A percentile compares a stretch with the other conserved stretches of the same genome.
phyloP scores from a whole-genome alignment of 1,284 basidiomycete genomes.

The Fistulinella staudtii region DNA sequence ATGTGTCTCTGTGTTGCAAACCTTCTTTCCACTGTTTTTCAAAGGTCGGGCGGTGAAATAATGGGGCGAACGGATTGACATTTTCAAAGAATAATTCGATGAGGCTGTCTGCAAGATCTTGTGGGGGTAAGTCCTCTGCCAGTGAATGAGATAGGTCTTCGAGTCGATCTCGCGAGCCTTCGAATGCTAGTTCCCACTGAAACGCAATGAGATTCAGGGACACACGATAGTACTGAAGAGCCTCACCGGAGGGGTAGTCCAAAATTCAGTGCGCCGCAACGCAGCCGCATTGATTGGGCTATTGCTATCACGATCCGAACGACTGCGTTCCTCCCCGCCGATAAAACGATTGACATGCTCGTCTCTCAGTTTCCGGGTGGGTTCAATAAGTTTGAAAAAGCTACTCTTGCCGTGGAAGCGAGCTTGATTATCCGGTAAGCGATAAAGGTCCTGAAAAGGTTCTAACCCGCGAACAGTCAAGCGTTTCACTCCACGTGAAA shows the following conservation, averaged over 20 bases:
- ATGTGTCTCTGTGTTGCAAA: slow-evolving; percentile 52
- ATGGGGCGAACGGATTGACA: slow-evolving; percentile 53
- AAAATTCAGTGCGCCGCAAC: slow-evolving; percentile 33
- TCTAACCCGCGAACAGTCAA: slow-evolving; percentile 38
- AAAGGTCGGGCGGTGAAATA: slow-evolving; percentile 70
- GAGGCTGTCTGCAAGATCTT: slow-evolving; percentile 52
- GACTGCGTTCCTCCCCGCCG: slow-evolving; percentile 16
- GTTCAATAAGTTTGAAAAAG: slow-evolving; percentile 49
- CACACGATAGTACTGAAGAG: background rate
- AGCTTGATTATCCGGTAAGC: slow-evolving; percentile 33
- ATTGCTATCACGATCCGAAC: slow-evolving; percentile 15
- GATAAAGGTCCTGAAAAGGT: slow-evolving; percentile 24
- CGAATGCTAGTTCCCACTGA: slow-evolving; percentile 61
- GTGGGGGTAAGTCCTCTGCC: slow-evolving; percentile 50
- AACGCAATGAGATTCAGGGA: slow-evolving; percentile 4
- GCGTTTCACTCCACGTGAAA: slow-evolving; percentile 37
- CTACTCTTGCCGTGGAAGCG: slow-evolving; percentile 65
- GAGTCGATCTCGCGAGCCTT: slow-evolving; percentile 41
- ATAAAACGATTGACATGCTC: slow-evolving; percentile 37
- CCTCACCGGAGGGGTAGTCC: slow-evolving; percentile 36
- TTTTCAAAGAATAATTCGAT: slow-evolving; percentile 66
- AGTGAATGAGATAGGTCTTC: slow-evolving; percentile 37
- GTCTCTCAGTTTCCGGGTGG: slow-evolving; percentile 50
- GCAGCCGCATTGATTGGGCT: slow-evolving; percentile 24
- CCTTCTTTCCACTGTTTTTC: slow-evolving; percentile 52